phyloP scores from a whole-genome alignment of 768 basidiomycete genomes.

The Macrocybe gigantea region DNA sequence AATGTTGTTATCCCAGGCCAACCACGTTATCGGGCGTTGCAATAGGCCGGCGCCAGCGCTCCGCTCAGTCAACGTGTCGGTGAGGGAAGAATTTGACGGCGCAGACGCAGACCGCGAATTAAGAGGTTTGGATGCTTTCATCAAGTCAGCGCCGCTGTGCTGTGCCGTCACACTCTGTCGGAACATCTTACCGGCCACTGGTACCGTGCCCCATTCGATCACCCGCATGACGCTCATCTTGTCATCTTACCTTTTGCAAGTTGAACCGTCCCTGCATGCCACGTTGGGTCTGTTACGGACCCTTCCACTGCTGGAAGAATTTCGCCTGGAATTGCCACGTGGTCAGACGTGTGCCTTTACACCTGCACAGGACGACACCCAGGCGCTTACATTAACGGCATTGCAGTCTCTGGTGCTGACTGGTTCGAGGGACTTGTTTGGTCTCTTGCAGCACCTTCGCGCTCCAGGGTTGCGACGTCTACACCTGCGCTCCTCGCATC shows the following conservation, averaged over 20 bases:
- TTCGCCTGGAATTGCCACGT: conserved; percentile 33
- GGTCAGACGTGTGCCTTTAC: conserved; percentile 22
- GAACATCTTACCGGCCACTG: conserved; percentile 24
- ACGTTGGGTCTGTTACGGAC: conserved; percentile 24
- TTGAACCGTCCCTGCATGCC: too few species aligned
- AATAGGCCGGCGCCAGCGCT: conserved; percentile 29
- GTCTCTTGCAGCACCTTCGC: conserved; percentile 21
- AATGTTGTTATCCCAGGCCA: conserved; percentile 27
- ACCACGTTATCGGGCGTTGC: conserved; percentile 33
- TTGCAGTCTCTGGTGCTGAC: conserved; percentile 22
- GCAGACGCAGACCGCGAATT: conserved; percentile 16
- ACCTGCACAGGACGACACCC: conserved; percentile 10
- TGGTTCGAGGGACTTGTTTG: conserved; percentile 22
- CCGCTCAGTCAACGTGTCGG: conserved; percentile 21
- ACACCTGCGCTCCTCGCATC: conserved; percentile 33
- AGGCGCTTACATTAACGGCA: conserved; percentile 14
- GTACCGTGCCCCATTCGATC: conserved; percentile 22
- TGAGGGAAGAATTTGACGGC: conserved; percentile 22
- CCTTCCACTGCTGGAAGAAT: conserved; percentile 31
- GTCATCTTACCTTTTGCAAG: conserved; percentile 20
- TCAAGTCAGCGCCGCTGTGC: conserved; percentile 28
- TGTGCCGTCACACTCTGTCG: conserved; percentile 25
- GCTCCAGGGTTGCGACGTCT: conserved; percentile 30
- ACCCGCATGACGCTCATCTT: conserved; percentile 26
- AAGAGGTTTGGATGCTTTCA: conserved; percentile 20